Base-by-base conservation (phyloP, 148 eudicot species). In the Limonium bicolor region DNA sequence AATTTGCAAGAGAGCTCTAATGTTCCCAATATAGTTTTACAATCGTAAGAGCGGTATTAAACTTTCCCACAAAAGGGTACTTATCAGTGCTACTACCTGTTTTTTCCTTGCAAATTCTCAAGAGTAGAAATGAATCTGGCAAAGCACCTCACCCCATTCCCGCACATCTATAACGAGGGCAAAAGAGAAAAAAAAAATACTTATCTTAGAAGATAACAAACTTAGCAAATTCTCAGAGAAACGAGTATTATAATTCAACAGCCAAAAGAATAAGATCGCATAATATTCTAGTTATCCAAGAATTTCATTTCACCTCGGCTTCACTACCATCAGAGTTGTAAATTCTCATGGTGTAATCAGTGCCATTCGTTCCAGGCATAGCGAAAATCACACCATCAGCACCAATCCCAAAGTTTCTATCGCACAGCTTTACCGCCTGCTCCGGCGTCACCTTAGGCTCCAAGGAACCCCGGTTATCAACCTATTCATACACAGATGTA, bases 321-420 rank as follows among this genome's bases (percentile, higher is more conserved):
- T 92, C 99, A 38, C 99, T 92, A 32, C 99, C 99, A 72, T 92
- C 95, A 39, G 99, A 92, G 73, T 92, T 85, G 51, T 75, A 92
- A 49, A 92, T 85, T 62, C 99, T 81, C 99, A 92, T 92, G 33
- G 95, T 69, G 67, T 85, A 85, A 64, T 92, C 94, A 17, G 99
- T 78, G 53, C 94, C 99, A 65, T 81, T 78, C 44, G 56, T 55
- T 41, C 99, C 99, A 0, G 94, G 95, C 94, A 92, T 59, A 36
- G 71, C 99, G 67, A 92, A 92, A 58, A 92, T 92, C 48, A 92
- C 99, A 19, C 99, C 95, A 56, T 92, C 95, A 30, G 78, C 99
- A 38, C 99, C 99, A 34, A 85, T 63, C 20, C 94, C 99, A 29
- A 85, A 92, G 55, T 92, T 92, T 15, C 95, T 66, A 58, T 85